These are phyloP conservation scores for Trametes coccinea DNA, from an alignment of 768 basidiomycete species.

Conservation along the genomic window DNA sequence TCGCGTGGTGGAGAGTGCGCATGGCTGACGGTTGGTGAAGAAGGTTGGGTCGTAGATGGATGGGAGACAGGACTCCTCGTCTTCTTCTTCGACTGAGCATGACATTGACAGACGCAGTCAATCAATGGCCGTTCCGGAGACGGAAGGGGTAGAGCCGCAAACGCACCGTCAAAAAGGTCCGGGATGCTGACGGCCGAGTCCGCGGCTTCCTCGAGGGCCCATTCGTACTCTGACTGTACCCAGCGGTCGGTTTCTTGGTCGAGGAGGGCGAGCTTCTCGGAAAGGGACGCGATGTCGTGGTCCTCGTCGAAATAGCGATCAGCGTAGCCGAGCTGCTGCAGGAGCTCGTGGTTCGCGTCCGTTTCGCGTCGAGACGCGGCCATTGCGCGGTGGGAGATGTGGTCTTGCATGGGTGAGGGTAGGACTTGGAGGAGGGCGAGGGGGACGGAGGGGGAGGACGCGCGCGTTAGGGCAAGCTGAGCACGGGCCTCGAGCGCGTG, in stretches of 20 bases:
- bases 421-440: slow-evolving; percentile 5
- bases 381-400: slow-evolving; percentile 6
- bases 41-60: slow-evolving; percentile 26
- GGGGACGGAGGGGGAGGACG: slow-evolving; percentile 3
- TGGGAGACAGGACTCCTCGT: slow-evolving; percentile 23
- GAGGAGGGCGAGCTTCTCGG: slow-evolving; percentile 11
- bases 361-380: slow-evolving; percentile 16
- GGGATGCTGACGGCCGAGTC: slow-evolving; percentile 19
- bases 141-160: neutral
- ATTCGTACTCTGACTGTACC: slow-evolving; percentile 23
- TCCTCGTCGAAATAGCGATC: slow-evolving; percentile 13
- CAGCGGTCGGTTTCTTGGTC: slow-evolving; percentile 20
- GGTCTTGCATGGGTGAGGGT: slow-evolving; percentile 17
- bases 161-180: slow-evolving; percentile 18
- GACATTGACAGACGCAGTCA: slow-evolving; percentile 10
- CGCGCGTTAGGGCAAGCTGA: neutral
- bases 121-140: neutral
- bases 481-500: slow-evolving; percentile 11
- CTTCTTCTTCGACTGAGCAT: slow-evolving; percentile 23
- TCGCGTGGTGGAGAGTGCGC: slow-evolving; percentile 1
- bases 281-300: slow-evolving; percentile 13
- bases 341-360: slow-evolving; percentile 27
- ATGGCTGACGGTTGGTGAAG: slow-evolving; percentile 14
- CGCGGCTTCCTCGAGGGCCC: slow-evolving; percentile 21
- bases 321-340: slow-evolving; percentile 24